phyloP scores from a whole-genome alignment of 352 stramenopile genomes.

The Phytophthora palmivora region DNA sequence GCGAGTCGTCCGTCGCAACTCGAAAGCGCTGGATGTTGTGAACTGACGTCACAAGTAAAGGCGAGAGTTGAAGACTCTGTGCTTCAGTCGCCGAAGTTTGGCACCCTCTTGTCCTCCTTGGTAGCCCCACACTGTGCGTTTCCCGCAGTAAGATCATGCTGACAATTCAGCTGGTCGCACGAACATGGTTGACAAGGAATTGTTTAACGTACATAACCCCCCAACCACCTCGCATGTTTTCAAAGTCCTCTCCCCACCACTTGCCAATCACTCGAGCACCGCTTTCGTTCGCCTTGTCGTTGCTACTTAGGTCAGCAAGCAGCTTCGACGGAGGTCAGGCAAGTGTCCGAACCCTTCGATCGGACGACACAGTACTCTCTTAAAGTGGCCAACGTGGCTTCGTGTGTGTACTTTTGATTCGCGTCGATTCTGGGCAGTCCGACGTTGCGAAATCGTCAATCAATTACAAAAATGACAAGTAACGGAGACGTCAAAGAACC shows the following conservation, averaged over 20 bases:
- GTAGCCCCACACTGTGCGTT: neutral
- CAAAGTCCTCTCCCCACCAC: slow-evolving; percentile 1
- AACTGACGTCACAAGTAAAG: slow-evolving; percentile 18
- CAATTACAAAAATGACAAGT: slow-evolving; percentile 32
- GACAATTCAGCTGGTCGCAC: slow-evolving; percentile 13
- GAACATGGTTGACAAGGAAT: too few relatives aligned
- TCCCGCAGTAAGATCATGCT: neutral
- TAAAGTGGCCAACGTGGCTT: slow-evolving; percentile 18
- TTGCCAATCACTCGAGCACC: slow-evolving; percentile 24
- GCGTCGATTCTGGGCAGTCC: slow-evolving; percentile 19
- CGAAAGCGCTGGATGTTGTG: slow-evolving; percentile 2
- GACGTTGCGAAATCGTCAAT: slow-evolving; percentile 16
- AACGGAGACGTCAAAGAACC: slow-evolving; percentile 42
- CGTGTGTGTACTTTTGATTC: slow-evolving; percentile 29
- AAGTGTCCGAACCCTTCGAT: slow-evolving; percentile 32
- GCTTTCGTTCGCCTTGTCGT: slow-evolving; percentile 17
- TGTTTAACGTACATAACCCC: neutral
- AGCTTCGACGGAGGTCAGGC: slow-evolving; percentile 29
- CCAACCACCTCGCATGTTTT: slow-evolving; percentile 25
- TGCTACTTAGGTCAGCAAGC: slow-evolving; percentile 16
- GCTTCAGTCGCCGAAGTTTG: too few relatives aligned
- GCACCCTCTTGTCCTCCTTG: too few relatives aligned
- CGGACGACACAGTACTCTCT: slow-evolving; percentile 23
- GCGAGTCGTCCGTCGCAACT: slow-evolving; percentile 13
- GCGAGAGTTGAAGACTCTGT: neutral